These are phyloP conservation scores for Metarhizium humberi DNA, from an alignment of 2,329 filamentous ascomycete genomes.

Conservation along the genomic window DNA sequence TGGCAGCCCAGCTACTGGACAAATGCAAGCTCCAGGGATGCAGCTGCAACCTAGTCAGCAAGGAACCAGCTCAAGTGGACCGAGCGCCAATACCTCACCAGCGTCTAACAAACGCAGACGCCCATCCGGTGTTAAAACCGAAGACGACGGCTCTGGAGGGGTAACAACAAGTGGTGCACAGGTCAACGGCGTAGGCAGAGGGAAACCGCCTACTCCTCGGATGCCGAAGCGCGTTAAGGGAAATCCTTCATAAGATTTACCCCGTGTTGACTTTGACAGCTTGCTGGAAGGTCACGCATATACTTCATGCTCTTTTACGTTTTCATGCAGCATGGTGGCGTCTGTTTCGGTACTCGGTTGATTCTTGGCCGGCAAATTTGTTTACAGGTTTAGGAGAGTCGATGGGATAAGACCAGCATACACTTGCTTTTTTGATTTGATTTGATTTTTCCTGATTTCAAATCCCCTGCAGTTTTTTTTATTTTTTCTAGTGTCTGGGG, in stretches of 20 bases:
- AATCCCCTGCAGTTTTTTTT: neutral
- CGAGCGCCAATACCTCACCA: constrained; percentile 58
- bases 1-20: constrained; percentile 51
- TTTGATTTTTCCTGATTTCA: constrained; percentile 8
- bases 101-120: constrained; percentile 50
- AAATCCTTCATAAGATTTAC: constrained; percentile 25
- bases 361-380: neutral
- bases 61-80: constrained; percentile 55
- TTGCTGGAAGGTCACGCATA: neutral
- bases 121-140: constrained; percentile 47
- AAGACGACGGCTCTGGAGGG: constrained; percentile 42
- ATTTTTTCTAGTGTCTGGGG: constrained; percentile 10
- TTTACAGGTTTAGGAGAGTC: constrained; percentile 9
- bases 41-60: constrained; percentile 60
- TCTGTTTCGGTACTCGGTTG: constrained; percentile 18
- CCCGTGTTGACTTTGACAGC: neutral
- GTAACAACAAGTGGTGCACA: constrained; percentile 39
- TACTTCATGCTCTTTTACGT: constrained; percentile 17
- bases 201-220: constrained; percentile 47
- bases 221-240: constrained; percentile 47
- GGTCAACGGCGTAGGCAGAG: constrained; percentile 42
- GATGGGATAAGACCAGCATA: neutral
- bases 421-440: neutral
- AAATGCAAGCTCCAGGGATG: constrained; percentile 58
- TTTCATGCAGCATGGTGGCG: constrained; percentile 28